These are phyloP conservation scores for Priceomyces castillae DNA, from an alignment of 805 yeast genomes.

Conservation along the genomic window DNA sequence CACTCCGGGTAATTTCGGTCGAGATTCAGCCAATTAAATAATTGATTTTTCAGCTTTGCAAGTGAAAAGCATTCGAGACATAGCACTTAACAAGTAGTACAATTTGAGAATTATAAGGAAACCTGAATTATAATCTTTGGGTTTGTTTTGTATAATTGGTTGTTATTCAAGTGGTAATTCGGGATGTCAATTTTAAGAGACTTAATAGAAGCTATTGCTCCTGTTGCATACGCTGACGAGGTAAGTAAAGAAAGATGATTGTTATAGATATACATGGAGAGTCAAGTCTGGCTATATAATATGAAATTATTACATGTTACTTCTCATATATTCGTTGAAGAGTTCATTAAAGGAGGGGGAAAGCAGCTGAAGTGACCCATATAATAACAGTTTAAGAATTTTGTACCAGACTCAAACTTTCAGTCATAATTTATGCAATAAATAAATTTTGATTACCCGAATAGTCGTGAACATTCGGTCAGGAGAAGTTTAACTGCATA, in stretches of 20 bases:
- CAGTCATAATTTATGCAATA: too few relatives aligned
- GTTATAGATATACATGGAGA: background rate
- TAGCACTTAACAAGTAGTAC: background rate
- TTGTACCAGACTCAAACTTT: too few relatives aligned
- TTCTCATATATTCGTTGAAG: too few relatives aligned
- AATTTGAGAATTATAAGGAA: background rate
- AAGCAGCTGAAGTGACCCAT: too few relatives aligned
- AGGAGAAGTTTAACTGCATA: too few relatives aligned
- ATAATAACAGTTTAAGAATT: too few relatives aligned
- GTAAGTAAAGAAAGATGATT: slow-evolving; percentile 29
- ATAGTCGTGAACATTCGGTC: too few relatives aligned
- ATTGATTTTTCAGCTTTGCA: slow-evolving; percentile 20
- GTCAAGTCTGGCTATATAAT: background rate
- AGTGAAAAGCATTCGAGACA: slow-evolving; percentile 4
- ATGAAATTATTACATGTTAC: too few relatives aligned
- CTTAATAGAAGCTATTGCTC: slow-evolving; percentile 74
- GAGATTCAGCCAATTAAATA: slow-evolving; percentile 23
- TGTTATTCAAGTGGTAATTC: slow-evolving; percentile 1
- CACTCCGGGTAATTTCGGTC: slow-evolving; percentile 8
- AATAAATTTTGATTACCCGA: too few relatives aligned
- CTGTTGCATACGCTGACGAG: slow-evolving; percentile 84
- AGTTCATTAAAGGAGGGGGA: too few relatives aligned
- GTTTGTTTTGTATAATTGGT: background rate
- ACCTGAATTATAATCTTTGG: background rate
- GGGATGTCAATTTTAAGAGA: slow-evolving; percentile 59